phyloP scores from a whole-genome alignment of 1,284 basidiomycete species.

The Coniophora puteana region DNA sequence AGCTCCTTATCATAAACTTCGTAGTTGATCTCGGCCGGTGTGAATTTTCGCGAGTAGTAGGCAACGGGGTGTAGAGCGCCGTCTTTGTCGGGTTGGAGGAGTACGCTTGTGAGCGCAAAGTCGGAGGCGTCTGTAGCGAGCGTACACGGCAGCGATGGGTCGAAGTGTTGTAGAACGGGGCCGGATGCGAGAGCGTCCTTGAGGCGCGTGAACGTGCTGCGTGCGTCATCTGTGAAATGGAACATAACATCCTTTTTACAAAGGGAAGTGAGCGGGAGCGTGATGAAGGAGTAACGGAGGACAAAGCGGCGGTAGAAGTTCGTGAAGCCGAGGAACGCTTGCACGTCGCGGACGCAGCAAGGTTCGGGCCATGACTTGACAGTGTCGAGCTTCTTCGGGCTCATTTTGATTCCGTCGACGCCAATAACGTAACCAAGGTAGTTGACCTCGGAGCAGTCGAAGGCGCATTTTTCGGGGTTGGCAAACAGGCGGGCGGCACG shows the following conservation, averaged over 20 bases:
- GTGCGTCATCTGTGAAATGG: slow-evolving; percentile 13
- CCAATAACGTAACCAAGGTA: no score
- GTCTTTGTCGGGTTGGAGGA: slow-evolving; percentile 16
- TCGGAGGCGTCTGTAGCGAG: slow-evolving; percentile 34
- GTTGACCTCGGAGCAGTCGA: slow-evolving; percentile 20
- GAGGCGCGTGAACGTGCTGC: slow-evolving; percentile 26
- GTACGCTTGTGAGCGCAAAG: slow-evolving; percentile 30
- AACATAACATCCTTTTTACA: slow-evolving; percentile 20
- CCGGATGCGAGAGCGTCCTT: slow-evolving; percentile 30
- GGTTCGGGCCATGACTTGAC: no score
- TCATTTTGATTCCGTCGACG: no score
- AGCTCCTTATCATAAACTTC: slow-evolving; percentile 36
- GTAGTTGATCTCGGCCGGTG: slow-evolving; percentile 36
- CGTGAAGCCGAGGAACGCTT: no score
- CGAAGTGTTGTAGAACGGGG: slow-evolving; percentile 35
- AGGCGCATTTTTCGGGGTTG: not conserved
- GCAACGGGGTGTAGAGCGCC: slow-evolving; percentile 25
- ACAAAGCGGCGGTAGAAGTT: no score
- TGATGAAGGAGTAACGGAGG: no score
- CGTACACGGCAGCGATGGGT: slow-evolving; percentile 26
- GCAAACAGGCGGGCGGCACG: not conserved
- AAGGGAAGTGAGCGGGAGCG: no score
- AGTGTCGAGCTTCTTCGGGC: no score
- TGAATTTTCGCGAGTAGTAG: slow-evolving; percentile 22
- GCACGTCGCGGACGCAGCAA: no score